Evolutionary conservation across 768 basidiomycete genomes (phyloP).

Genomic region (Termitomyces sp.): DNA sequence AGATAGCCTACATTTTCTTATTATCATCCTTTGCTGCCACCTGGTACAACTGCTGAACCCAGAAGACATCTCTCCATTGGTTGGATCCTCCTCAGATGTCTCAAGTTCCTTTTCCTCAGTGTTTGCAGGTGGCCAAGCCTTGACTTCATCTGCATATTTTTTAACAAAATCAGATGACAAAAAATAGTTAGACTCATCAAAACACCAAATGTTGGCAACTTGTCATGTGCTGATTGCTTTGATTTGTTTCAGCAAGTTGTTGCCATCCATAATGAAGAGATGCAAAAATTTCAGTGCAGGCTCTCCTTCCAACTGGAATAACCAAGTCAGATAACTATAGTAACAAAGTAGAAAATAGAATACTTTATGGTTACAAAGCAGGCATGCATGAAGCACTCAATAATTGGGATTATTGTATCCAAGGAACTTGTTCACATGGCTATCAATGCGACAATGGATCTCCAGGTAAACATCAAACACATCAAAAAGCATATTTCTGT

Average conservation of each 20-base stretch:
- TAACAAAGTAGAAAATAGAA: too few relatives aligned
- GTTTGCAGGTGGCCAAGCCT: constrained; percentile 14
- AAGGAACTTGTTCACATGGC: constrained; percentile 18
- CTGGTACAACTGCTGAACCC: constrained; percentile 15
- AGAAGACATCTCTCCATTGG: not conserved
- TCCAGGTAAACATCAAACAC: constrained; percentile 35
- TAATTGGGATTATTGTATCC: too few relatives aligned
- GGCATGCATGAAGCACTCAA: constrained; percentile 30
- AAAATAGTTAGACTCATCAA: constrained; percentile 23
- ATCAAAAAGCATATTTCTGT: constrained; percentile 21
- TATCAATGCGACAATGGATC: not conserved
- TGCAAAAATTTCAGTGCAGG: constrained; percentile 18
- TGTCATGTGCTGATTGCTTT: constrained; percentile 14
- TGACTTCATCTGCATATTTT: constrained; percentile 12
- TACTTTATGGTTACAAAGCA: constrained; percentile 22
- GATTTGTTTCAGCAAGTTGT: constrained; percentile 27
- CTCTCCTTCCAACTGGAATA: constrained; percentile 24
- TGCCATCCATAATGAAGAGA: constrained; percentile 30
- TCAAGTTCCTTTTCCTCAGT: not conserved
- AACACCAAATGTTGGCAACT: constrained; percentile 14
- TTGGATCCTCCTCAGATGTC: constrained; percentile 1
- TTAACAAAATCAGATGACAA: constrained; percentile 23
- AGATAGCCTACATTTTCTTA: not conserved
- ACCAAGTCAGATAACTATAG: too few relatives aligned
- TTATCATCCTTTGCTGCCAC: constrained; percentile 21